Base-by-base conservation (phyloP, 768 basidiomycete genomes). In the Leccinum variicolor region DNA sequence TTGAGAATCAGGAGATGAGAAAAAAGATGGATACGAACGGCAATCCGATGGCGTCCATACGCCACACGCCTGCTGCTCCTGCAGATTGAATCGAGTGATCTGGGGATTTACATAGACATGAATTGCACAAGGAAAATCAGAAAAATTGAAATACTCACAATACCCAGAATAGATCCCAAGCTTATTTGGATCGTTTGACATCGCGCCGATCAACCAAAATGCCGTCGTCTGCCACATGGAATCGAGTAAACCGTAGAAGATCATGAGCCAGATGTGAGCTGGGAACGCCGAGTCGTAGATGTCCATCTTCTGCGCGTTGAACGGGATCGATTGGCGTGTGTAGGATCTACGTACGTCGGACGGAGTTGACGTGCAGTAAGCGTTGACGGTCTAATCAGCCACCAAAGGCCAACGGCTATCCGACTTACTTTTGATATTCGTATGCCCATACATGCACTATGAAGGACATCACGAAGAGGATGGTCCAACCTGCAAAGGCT, bases 171-270 rank as follows among this genome's bases (percentile, higher is more conserved):
- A 86, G 67, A 90, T 81, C 0, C 90, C 90, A 19, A 93, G 80
- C 67, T 89, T 89, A 5, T 78, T 81, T 7, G 87, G 83, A 65
- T 91, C 85, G 59, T 92, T 90, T 23, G 87, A 88, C 85, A 93
- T 88, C 9, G 87, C 85, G 43, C 90, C 90, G 78, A 89, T 87
- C 66, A 88, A 76, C 87, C 87, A 90, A 69, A 90, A 89, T 9
- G 81, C 81, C 0, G 81, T 83, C 3, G 87, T 90, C 69, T 92
- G 90, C 87, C 89, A 92, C 82, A 89, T 85, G 0, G 90, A 77
- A 62, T 92, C 90, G 47, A 90, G 77, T 4, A 91, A 65, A 43
- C 89, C 87, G 64, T 82, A 88, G 66, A 84, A 80, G 52, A 87
- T 79, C 72, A 85, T 90, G 11, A 92, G 73, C 71, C 79, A 78